These are phyloP conservation scores for Ogataea philodendri DNA, from an alignment of 805 yeast genomes.

Conservation along the genomic window DNA sequence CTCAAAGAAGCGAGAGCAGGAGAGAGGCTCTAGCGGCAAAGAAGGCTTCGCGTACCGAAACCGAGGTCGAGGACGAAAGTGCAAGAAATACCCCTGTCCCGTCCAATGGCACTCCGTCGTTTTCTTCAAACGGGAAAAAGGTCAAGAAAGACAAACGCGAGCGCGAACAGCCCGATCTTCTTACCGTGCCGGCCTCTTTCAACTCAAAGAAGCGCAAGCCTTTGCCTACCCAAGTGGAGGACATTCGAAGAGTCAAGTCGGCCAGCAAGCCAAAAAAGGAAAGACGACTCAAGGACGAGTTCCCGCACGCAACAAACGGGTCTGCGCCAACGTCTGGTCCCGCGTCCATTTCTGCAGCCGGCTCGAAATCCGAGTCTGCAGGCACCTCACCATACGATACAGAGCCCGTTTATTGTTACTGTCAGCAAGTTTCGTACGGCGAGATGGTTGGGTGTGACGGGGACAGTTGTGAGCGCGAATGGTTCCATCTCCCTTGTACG, in stretches of 20 bases:
- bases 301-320: constrained; percentile 6
- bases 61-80: constrained; percentile 27
- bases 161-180: constrained; percentile 6
- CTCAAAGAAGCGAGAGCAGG: constrained; percentile 78
- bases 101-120: constrained; percentile 12
- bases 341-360: constrained; percentile 10
- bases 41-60: constrained; percentile 47
- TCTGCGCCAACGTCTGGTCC: constrained; percentile 10
- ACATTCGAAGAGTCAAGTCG: constrained; percentile 17
- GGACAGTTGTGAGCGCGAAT: constrained; percentile 83
- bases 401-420: constrained; percentile 92
- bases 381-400: constrained; percentile 23
- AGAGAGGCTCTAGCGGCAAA: constrained; percentile 92
- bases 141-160: constrained; percentile 20
- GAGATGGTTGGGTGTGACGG: constrained; percentile 99
- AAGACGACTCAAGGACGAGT: constrained; percentile 15
- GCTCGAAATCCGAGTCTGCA: constrained; percentile 12
- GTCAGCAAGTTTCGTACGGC: constrained; percentile 95
- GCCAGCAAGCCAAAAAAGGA: constrained; percentile 23
- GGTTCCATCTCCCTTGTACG: constrained; percentile 95
- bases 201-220: constrained; percentile 10
- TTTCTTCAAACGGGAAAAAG: constrained; percentile 11
- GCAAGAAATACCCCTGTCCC: constrained; percentile 22
- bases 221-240: constrained; percentile 3
- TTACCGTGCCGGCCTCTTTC: background rate